Conservation (phyloP, 2,329 filamentous ascomycete species). For the Colletotrichum phormii region DNA sequence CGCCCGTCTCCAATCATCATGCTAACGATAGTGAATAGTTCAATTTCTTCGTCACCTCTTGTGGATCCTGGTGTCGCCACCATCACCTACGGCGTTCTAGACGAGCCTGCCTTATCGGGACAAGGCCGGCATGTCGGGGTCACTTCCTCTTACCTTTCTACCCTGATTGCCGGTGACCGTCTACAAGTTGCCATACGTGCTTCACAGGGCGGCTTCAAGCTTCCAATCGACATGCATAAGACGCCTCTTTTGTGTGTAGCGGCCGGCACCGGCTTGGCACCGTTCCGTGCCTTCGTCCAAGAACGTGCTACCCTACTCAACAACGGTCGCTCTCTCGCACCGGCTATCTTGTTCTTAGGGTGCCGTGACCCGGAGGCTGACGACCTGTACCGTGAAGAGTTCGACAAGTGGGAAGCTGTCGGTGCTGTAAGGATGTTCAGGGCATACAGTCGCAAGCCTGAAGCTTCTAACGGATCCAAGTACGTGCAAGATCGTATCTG, state of each 20-base stretch:
- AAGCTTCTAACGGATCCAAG: conserved; percentile 58
- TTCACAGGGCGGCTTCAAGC: conserved; percentile 73
- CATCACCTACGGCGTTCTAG: conserved; percentile 73
- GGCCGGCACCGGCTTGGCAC: conserved; percentile 95
- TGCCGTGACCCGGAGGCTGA: conserved; percentile 58
- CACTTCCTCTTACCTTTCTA: conserved; percentile 69
- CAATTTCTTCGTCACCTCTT: conserved; percentile 77
- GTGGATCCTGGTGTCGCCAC: conserved; percentile 64
- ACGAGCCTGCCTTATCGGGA: conserved; percentile 60
- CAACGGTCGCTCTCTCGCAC: conserved; percentile 49
- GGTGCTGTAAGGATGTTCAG: conserved; percentile 67
- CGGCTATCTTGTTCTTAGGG: conserved; percentile 62
- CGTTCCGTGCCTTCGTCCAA: conserved; percentile 98
- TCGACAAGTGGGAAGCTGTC: conserved; percentile 59
- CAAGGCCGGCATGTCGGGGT: conserved; percentile 68
- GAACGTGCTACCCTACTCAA: conserved; percentile 80
- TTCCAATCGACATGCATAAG: conserved; percentile 92
- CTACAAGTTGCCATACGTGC: conserved; percentile 62
- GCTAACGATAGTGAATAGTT: conserved; percentile 45
- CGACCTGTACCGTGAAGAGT: conserved; percentile 55
- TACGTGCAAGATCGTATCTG: conserved; percentile 60
- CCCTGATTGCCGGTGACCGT: conserved; percentile 55
- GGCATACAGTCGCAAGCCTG: conserved; percentile 60
- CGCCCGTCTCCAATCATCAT: too few relatives aligned
- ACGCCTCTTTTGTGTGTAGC: conserved; percentile 83